phyloP scores from a whole-genome alignment of 2,329 filamentous ascomycete genomes.

The Trichoderma citrinoviride region DNA sequence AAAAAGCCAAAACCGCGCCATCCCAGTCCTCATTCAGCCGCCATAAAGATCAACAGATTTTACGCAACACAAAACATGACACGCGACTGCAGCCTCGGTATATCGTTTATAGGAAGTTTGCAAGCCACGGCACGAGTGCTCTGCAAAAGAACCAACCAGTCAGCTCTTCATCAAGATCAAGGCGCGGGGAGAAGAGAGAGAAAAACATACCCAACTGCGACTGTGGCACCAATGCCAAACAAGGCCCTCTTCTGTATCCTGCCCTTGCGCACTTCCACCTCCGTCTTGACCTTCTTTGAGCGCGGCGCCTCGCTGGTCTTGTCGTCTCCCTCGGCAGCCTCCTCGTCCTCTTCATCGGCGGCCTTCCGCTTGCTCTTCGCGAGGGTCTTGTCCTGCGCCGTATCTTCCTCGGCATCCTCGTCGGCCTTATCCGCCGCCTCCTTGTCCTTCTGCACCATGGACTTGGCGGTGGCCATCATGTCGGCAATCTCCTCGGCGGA shows the following conservation, averaged over 20 bases:
- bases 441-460: slow-evolving; percentile 74
- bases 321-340: slow-evolving; percentile 33
- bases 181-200: background rate
- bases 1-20: slow-evolving; percentile 19
- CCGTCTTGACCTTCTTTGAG: slow-evolving; percentile 77
- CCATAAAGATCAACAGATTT: slow-evolving; percentile 22
- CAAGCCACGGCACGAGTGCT: slow-evolving; percentile 51
- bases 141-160: slow-evolving; percentile 26
- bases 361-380: slow-evolving; percentile 68
- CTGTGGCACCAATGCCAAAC: slow-evolving; percentile 79
- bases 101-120: slow-evolving; percentile 46
- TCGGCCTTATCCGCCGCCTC: slow-evolving; percentile 39
- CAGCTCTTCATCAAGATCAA: background rate
- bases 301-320: slow-evolving; percentile 43
- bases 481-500: slow-evolving; percentile 73
- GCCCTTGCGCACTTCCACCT: slow-evolving; percentile 79
- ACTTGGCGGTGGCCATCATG: slow-evolving; percentile 82
- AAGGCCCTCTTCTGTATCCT: slow-evolving; percentile 82
- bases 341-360: slow-evolving; percentile 65
- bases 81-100: background rate
- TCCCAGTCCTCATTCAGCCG: slow-evolving; percentile 19
- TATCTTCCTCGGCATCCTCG: slow-evolving; percentile 35
- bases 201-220: slow-evolving; percentile 81
- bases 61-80: slow-evolving; percentile 12
- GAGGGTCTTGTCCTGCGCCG: slow-evolving; percentile 39